Evolutionary conservation across 208 protist species (phyloP).

Genomic region (Porcisia hertigi): DNA sequence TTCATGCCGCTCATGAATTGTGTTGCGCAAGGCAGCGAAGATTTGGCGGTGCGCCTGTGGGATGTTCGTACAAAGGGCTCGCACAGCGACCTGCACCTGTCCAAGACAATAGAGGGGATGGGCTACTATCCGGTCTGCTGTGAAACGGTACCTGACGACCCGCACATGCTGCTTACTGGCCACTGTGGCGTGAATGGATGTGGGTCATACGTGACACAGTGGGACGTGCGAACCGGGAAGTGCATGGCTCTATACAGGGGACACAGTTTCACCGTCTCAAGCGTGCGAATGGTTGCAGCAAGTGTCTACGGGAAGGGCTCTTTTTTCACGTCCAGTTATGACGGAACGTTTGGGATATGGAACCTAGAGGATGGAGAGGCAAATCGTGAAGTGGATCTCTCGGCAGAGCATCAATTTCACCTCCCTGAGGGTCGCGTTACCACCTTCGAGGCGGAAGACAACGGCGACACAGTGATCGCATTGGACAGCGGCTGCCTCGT

Average conservation of each 20-base stretch:
- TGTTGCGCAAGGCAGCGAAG: slow-evolving; percentile 73
- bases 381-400: slow-evolving; percentile 36
- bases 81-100: slow-evolving; percentile 40
- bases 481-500: slow-evolving; percentile 43
- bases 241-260: slow-evolving; percentile 48
- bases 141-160: slow-evolving; percentile 32
- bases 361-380: slow-evolving; percentile 29
- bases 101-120: slow-evolving; percentile 50
- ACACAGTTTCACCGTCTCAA: slow-evolving; percentile 50
- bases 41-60: slow-evolving; percentile 71
- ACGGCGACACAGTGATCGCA: slow-evolving; percentile 53
- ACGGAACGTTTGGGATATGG: slow-evolving; percentile 54
- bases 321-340: slow-evolving; percentile 63
- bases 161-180: slow-evolving; percentile 56
- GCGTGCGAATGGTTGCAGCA: slow-evolving; percentile 33
- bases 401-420: slow-evolving; percentile 28
- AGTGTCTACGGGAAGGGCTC: slow-evolving; percentile 31
- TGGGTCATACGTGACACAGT: slow-evolving; percentile 63
- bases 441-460: slow-evolving; percentile 42
- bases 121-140: slow-evolving; percentile 73
- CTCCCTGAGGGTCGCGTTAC: slow-evolving; percentile 60
- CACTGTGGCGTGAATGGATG: slow-evolving; percentile 75
- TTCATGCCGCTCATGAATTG: slow-evolving; percentile 60
- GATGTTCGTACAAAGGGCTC: slow-evolving; percentile 52
- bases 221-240: slow-evolving; percentile 69